These are phyloP conservation scores for Colletotrichum orbiculare DNA, from an alignment of 2,329 filamentous ascomycete genomes.

Conservation along the genomic window DNA sequence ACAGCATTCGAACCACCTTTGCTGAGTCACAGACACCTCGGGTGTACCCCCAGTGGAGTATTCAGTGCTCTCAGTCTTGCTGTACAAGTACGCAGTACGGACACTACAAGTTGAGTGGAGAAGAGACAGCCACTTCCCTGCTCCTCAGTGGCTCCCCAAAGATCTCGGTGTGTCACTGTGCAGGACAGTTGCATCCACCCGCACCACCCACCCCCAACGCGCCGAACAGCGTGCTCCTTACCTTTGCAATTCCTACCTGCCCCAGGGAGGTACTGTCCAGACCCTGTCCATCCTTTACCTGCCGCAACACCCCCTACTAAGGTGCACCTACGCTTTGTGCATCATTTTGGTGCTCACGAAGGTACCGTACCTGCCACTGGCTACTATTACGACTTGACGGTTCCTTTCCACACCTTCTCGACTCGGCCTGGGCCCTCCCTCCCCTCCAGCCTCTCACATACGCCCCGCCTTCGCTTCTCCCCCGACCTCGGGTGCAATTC, in stretches of 20 bases:
- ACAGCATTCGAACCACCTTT: too few relatives aligned
- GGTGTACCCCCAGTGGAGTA: too few relatives aligned
- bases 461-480: constrained; percentile 2
- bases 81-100: too few relatives aligned
- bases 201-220: constrained; percentile 30
- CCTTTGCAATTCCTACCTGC: too few relatives aligned
- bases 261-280: too few relatives aligned
- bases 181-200: constrained; percentile 29
- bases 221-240: neutral
- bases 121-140: constrained; percentile 30
- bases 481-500: neutral
- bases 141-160: constrained; percentile 27
- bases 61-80: too few relatives aligned
- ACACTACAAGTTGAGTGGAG: constrained; percentile 13
- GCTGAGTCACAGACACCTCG: too few relatives aligned
- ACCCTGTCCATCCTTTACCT: too few relatives aligned
- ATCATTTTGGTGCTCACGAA: too few relatives aligned
- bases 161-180: constrained; percentile 36
- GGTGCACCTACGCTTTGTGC: too few relatives aligned
- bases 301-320: too few relatives aligned
- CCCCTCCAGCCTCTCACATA: constrained; percentile 14
- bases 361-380: too few relatives aligned
- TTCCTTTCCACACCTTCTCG: constrained; percentile 6
- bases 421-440: constrained; percentile 11
- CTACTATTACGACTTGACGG: neutral